Evolutionary conservation across 108 stramenopile genomes (phyloP).

Genomic region (Nannochloropsis salina): DNA sequence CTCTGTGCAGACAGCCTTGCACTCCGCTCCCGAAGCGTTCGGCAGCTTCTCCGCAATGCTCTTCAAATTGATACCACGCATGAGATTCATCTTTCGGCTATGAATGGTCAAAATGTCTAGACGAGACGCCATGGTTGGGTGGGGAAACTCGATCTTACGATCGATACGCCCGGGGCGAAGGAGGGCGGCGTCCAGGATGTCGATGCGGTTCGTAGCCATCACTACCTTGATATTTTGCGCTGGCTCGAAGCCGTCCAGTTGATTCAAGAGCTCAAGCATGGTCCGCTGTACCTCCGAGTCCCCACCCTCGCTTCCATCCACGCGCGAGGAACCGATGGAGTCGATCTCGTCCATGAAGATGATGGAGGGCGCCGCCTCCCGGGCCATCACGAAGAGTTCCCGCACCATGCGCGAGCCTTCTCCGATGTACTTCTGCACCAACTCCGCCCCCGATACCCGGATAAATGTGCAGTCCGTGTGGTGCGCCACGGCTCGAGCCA

Average conservation of each 20-base stretch:
- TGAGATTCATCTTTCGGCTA: conserved; percentile 90
- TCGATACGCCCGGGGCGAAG: conserved; percentile 91
- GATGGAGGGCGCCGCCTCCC: conserved; percentile 95
- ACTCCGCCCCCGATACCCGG: conserved; percentile 94
- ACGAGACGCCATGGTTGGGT: conserved; percentile 79
- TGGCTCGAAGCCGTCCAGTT: conserved; percentile 98
- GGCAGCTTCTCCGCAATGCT: conserved; percentile 88
- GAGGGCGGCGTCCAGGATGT: conserved; percentile 90
- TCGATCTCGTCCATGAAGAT: conserved; percentile 99
- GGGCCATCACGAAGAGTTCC: conserved; percentile 99
- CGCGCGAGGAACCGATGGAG: conserved; percentile 81
- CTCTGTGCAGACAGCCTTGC: conserved; percentile 99
- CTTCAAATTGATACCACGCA: conserved; percentile 87
- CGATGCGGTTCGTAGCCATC: conserved; percentile 96
- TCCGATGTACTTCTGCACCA: conserved; percentile 99
- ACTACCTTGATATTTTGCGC: conserved; percentile 97
- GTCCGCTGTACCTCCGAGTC: conserved; percentile 98
- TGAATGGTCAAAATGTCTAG: conserved; percentile 91
- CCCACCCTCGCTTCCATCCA: conserved; percentile 76
- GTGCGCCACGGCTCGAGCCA: conserved; percentile 98
- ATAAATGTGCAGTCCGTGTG: conserved; percentile 99
- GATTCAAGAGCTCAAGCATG: conserved; percentile 98
- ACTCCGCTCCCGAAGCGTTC: conserved; percentile 94
- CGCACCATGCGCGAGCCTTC: conserved; percentile 98
- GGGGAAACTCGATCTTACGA: conserved; percentile 94